These are phyloP conservation scores for Xylaria sp. DNA, from an alignment of 2,329 filamentous ascomycete species.

Conservation along the genomic window DNA sequence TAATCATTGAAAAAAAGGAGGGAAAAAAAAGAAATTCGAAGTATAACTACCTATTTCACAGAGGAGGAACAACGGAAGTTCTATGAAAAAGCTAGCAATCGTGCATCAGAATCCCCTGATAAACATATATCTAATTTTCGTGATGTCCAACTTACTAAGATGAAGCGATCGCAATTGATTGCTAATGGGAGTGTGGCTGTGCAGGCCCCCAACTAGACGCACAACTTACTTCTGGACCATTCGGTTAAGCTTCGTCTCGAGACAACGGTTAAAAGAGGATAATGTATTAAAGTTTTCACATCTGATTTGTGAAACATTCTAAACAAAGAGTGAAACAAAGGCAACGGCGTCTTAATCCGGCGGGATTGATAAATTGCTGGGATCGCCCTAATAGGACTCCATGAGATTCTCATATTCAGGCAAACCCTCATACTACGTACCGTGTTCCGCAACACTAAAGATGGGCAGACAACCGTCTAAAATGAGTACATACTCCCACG, in stretches of 20 bases:
- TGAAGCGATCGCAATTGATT: background rate
- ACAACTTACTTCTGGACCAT: background rate
- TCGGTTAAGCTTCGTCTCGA: background rate
- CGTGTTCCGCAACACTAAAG: too few relatives aligned
- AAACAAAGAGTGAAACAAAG: constrained; percentile 17
- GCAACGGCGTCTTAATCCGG: background rate
- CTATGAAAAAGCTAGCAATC: background rate
- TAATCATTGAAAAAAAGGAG: too few relatives aligned
- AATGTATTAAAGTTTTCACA: background rate
- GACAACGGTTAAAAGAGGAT: background rate
- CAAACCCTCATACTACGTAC: background rate
- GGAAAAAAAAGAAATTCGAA: too few relatives aligned
- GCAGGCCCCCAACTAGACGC: background rate
- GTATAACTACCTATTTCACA: too few relatives aligned
- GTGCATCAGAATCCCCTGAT: too few relatives aligned
- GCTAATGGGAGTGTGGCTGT: background rate
- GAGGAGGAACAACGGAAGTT: too few relatives aligned
- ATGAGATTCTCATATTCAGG: background rate
- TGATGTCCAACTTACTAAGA: background rate
- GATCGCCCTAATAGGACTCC: background rate
- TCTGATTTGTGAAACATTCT: background rate
- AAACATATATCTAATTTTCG: background rate
- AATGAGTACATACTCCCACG: background rate
- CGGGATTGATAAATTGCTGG: background rate
- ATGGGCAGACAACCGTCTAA: background rate